Evolutionary conservation across 192 early-diverging fungal species (phyloP), one percentile per base, ranked within the genome.

Genomic region (Spizellomyces punctatus): DNA sequence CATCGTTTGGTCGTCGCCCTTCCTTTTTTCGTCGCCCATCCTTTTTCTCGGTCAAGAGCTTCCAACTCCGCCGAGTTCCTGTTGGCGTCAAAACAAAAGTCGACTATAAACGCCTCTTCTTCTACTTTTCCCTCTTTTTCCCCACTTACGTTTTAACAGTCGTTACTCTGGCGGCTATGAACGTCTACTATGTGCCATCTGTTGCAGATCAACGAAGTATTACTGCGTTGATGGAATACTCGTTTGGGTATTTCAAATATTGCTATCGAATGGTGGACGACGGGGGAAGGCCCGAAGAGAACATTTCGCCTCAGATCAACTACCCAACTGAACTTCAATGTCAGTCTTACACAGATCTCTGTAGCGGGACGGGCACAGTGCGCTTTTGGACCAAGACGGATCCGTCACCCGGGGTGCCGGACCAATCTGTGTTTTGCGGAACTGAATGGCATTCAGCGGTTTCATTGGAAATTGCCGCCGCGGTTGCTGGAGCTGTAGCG

Each of bases 71-170:
- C 19, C 67, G 67, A 36, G 46, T 69, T 8, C 67, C 67, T 19
- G 57, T 58, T 0, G 67, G 67, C 10, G 52, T 69, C 21, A 41
- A 69, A 56, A 69, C 67, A 22, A 56, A 58, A 19, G 57, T 69
- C 42, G 21, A 56, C 42, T 41, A 22, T 14, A 48, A 27, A 19
- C 50, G 67, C 27, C 57, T 69, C 17, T 69, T 69, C 50, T 58
- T 69, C 14, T 69, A 69, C 67, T 52, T 69, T 42, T 69, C 56
- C 9, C 67, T 69, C 4, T 69, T 69, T 45, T 42, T 58, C 67
- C 67, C 50, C 10, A 36, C 67, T 8, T 69, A 69, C 67, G 19
- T 56, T 5, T 42, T 69, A 10, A 36, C 55, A 21, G 17, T 58
- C 27, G 36, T 69, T 21, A 44, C 57, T 16, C 41, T 69, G 19